phyloP scores from a whole-genome alignment of 1,284 basidiomycete genomes.

The Ceratobasidium sp. region DNA sequence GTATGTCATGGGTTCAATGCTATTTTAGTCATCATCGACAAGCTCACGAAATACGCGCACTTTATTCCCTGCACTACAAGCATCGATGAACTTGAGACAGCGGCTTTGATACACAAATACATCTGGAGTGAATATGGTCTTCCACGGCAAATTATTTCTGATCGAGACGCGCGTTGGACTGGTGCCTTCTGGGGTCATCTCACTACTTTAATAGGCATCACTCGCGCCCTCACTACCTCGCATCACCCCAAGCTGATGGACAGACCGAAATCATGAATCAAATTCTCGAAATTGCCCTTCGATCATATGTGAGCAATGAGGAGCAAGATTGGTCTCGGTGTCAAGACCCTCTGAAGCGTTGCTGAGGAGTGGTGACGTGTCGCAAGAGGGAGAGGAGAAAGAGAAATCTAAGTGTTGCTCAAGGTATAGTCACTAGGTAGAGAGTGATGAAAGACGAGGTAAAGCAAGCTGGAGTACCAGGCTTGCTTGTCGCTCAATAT shows the following conservation, averaged over 20 bases:
- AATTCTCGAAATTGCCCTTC: constrained; percentile 49
- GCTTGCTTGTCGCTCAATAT: too few species aligned
- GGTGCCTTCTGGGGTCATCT: constrained; percentile 53
- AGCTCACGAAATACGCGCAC: constrained; percentile 59
- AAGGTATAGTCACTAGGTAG: too few species aligned
- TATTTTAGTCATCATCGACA: constrained; percentile 59
- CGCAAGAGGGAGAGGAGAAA: too few species aligned
- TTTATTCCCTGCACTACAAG: constrained; percentile 56
- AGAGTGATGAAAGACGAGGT: too few species aligned
- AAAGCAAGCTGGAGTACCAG: too few species aligned
- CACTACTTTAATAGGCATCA: constrained; percentile 44
- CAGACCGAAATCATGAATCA: constrained; percentile 56
- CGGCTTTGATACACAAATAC: constrained; percentile 48
- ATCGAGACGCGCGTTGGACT: constrained; percentile 54
- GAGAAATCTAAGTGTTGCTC: too few species aligned
- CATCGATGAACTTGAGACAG: constrained; percentile 45
- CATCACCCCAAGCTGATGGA: constrained; percentile 57
- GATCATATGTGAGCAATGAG: constrained; percentile 48
- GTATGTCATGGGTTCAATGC: constrained; percentile 55
- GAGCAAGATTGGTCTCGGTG: constrained; percentile 52
- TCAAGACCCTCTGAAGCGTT: too few species aligned
- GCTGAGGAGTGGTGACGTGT: too few species aligned
- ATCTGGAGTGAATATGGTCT: constrained; percentile 51
- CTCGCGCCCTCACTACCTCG: constrained; percentile 53
- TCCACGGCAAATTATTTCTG: constrained; percentile 53